Conservation (phyloP, 352 stramenopile genomes). For the Phytophthora hybrid region DNA sequence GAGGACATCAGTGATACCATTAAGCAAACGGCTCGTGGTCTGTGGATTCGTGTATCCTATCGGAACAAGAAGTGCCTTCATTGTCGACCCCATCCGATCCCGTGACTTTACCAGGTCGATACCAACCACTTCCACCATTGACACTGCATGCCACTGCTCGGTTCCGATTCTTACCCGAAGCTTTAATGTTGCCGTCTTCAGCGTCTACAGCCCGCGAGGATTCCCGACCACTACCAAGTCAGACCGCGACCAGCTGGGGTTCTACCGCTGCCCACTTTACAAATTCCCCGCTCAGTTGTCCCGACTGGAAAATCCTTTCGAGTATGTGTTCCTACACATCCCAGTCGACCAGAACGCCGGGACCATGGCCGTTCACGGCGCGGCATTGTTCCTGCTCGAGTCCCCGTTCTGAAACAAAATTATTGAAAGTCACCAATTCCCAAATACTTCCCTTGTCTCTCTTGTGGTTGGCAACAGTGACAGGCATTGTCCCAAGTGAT, state of each 20-base stretch:
- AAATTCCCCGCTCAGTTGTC: too few relatives aligned
- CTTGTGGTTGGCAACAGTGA: too few relatives aligned
- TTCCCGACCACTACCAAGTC: slow-evolving; percentile 13
- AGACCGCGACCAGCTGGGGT: slow-evolving; percentile 15
- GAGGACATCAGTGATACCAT: neutral
- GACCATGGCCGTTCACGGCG: slow-evolving; percentile 40
- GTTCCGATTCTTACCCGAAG: slow-evolving; percentile 26
- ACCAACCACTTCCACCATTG: slow-evolving; percentile 40
- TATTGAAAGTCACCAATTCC: too few relatives aligned
- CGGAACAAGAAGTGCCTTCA: slow-evolving; percentile 2
- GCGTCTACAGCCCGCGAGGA: slow-evolving; percentile 6
- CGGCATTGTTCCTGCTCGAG: slow-evolving; percentile 45
- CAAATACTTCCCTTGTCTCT: too few relatives aligned
- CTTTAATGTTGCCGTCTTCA: slow-evolving; percentile 12
- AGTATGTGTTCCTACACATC: too few relatives aligned
- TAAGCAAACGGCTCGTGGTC: slow-evolving; percentile 35
- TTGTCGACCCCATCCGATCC: neutral
- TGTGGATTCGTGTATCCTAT: slow-evolving; percentile 26
- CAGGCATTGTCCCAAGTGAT: too few relatives aligned
- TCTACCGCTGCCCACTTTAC: slow-evolving; percentile 60
- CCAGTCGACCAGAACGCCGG: slow-evolving; percentile 34
- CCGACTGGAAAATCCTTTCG: too few relatives aligned
- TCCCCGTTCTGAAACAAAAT: slow-evolving; percentile 18
- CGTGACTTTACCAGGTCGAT: neutral
- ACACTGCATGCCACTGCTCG: slow-evolving; percentile 38